Conservation (phyloP, 2,329 filamentous ascomycete genomes). For the Hypoxylon sp. region DNA sequence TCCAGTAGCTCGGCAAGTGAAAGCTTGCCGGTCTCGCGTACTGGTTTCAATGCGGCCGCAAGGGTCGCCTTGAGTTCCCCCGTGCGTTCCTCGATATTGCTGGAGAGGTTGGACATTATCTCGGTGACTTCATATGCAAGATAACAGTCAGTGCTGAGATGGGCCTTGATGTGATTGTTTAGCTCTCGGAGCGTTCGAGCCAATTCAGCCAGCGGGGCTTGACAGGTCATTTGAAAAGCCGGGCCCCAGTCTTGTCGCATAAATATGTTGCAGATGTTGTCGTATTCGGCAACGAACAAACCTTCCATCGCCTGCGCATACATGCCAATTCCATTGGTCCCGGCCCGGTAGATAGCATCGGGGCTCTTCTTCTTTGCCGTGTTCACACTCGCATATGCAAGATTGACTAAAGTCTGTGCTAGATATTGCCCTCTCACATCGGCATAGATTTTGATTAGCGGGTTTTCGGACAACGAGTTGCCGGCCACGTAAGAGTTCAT, state of each 20-base stretch:
- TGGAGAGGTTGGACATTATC: slow-evolving; percentile 83
- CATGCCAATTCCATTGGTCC: slow-evolving; percentile 90
- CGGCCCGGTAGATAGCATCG: slow-evolving; percentile 86
- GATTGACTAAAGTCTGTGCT: slow-evolving; percentile 82
- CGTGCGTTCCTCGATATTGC: slow-evolving; percentile 82
- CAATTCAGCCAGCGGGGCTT: slow-evolving; percentile 82
- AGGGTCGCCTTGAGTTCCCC: slow-evolving; percentile 87
- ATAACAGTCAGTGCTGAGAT: slow-evolving; percentile 91
- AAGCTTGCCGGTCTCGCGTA: slow-evolving; percentile 90
- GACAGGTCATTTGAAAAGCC: slow-evolving; percentile 83
- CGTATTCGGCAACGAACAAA: slow-evolving; percentile 88
- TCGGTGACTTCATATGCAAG: slow-evolving; percentile 96
- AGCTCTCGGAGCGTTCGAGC: slow-evolving; percentile 88
- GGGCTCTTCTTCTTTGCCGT: slow-evolving; percentile 83
- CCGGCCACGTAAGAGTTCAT: slow-evolving; percentile 81
- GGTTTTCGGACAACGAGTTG: slow-evolving; percentile 71
- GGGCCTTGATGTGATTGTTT: slow-evolving; percentile 87
- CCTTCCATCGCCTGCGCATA: slow-evolving; percentile 91
- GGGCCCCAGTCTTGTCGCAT: slow-evolving; percentile 84
- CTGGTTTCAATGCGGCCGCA: slow-evolving; percentile 86
- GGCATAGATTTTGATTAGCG: slow-evolving; percentile 84
- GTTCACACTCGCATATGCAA: slow-evolving; percentile 87
- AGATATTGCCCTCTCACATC: slow-evolving; percentile 90
- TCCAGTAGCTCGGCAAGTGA: slow-evolving; percentile 87
- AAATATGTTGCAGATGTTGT: slow-evolving; percentile 90